Evolutionary conservation across 495 filamentous ascomycete species (phyloP).

Genomic region (Aspergillus kassunensis): DNA sequence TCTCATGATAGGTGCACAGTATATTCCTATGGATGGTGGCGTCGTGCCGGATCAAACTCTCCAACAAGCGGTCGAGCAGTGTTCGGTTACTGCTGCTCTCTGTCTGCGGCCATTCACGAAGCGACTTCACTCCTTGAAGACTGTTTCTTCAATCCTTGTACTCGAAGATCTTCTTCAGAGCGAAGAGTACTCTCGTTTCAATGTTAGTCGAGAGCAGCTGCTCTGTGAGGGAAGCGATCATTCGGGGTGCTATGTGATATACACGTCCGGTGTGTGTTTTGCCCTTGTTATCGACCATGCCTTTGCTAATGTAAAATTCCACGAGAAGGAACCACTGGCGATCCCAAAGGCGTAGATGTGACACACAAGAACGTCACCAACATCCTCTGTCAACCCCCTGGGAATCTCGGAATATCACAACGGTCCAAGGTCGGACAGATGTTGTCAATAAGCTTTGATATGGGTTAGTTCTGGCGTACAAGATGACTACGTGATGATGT

Average conservation of each 20-base stretch:
- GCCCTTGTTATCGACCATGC: not conserved
- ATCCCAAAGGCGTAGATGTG: constrained; percentile 9
- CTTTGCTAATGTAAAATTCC: not conserved
- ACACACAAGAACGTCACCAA: constrained; percentile 11
- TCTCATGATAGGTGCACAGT: constrained; percentile 9
- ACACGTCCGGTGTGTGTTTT: constrained; percentile 6
- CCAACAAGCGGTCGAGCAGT: constrained; percentile 2
- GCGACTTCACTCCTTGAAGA: not conserved
- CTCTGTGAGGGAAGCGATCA: constrained; percentile 1
- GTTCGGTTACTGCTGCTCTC: not conserved
- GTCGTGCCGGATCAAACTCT: constrained; percentile 8
- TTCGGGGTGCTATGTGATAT: constrained; percentile 9
- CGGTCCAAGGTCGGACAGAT: constrained; percentile 6
- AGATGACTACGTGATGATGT: not conserved
- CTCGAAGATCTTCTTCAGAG: not conserved
- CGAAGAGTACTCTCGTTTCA: not conserved
- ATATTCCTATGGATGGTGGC: constrained; percentile 7
- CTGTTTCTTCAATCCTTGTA: not conserved
- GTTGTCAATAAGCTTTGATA: constrained; percentile 9
- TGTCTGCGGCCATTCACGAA: not conserved
- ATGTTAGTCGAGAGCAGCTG: not conserved
- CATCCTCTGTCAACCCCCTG: constrained; percentile 4
- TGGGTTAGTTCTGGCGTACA: constrained; percentile 6
- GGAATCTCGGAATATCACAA: constrained; percentile 2
- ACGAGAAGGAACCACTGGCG: constrained; percentile 10